phyloP scores from a whole-genome alignment of 345 rosid species.

The Orychophragmus violaceus region DNA sequence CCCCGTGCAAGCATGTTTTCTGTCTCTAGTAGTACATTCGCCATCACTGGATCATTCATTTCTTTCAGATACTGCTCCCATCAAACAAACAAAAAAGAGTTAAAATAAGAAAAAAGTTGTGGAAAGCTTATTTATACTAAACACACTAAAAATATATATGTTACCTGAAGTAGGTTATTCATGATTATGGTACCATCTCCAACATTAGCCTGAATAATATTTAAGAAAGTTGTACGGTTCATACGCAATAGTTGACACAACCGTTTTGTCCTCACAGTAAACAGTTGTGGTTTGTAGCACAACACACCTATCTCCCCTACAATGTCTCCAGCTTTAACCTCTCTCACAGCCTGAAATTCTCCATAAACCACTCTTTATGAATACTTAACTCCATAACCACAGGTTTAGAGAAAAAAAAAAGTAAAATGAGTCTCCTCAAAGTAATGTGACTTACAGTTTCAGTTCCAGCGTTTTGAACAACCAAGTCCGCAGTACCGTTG shows the following conservation, averaged over 20 bases:
- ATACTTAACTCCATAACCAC: constrained; percentile 3
- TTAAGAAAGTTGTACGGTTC: constrained; percentile 78
- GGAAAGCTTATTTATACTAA: background rate
- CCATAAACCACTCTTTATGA: constrained; percentile 14
- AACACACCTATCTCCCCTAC: constrained; percentile 88
- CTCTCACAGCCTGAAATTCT: constrained; percentile 52
- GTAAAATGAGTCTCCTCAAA: background rate
- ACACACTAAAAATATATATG: background rate
- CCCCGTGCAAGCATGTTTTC: constrained; percentile 78
- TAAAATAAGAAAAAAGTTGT: background rate
- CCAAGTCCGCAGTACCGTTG: constrained; percentile 60
- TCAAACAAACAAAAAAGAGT: background rate
- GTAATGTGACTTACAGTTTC: constrained; percentile 44
- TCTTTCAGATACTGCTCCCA: constrained; percentile 70
- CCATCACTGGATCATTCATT: constrained; percentile 61
- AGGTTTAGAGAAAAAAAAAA: background rate
- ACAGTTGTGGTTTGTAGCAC: constrained; percentile 81
- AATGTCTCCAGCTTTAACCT: constrained; percentile 69
- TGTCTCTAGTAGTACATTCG: constrained; percentile 55
- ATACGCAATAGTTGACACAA: constrained; percentile 80
- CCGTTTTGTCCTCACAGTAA: constrained; percentile 85
- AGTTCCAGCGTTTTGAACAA: constrained; percentile 26
- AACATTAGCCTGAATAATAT: constrained; percentile 79
- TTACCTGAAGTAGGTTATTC: constrained; percentile 90
- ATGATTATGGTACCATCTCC: constrained; percentile 91